Percentiles rank a stretch among this genome's conserved stretches.
These are phyloP conservation scores for Nothomitra cinnamomea DNA, from an alignment of 2,329 filamentous ascomycete species.

Conservation along the genomic window DNA sequence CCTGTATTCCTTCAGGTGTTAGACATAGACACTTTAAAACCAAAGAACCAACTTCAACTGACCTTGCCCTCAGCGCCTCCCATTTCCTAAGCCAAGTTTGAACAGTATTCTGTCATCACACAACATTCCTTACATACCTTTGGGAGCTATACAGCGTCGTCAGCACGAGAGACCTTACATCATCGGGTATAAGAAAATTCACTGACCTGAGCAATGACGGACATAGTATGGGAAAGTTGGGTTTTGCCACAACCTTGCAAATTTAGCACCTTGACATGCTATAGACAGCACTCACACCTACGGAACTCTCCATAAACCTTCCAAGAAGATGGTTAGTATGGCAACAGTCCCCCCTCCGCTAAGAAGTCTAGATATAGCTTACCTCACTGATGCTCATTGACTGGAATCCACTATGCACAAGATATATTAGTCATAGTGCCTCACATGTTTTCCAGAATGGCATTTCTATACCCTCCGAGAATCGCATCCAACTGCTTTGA, in stretches of 20 bases:
- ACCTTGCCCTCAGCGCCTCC: constrained; percentile 50
- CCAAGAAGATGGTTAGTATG: background rate
- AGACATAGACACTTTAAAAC: background rate
- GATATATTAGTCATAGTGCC: constrained; percentile 9
- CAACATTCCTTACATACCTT: constrained; percentile 19
- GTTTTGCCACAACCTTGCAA: constrained; percentile 44
- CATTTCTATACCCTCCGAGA: constrained; percentile 36
- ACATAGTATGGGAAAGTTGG: constrained; percentile 51
- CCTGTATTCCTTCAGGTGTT: background rate
- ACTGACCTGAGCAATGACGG: constrained; percentile 40
- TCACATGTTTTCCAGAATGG: background rate
- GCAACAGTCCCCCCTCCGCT: too few species aligned
- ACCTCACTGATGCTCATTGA: constrained; percentile 51
- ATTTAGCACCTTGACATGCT: background rate
- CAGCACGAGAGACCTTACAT: background rate
- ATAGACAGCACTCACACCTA: constrained; percentile 10
- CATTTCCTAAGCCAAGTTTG: constrained; percentile 29
- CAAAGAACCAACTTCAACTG: background rate
- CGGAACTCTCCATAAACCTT: constrained; percentile 41
- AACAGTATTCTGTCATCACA: background rate
- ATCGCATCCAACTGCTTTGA: constrained; percentile 51
- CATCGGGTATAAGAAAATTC: background rate
- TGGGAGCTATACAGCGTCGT: constrained; percentile 23
- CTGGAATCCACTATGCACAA: constrained; percentile 39
- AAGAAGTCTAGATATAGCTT: background rate